Evolutionary conservation across 148 eudicot species (phyloP).

Genomic region (Rhododendron ferrugineum): DNA sequence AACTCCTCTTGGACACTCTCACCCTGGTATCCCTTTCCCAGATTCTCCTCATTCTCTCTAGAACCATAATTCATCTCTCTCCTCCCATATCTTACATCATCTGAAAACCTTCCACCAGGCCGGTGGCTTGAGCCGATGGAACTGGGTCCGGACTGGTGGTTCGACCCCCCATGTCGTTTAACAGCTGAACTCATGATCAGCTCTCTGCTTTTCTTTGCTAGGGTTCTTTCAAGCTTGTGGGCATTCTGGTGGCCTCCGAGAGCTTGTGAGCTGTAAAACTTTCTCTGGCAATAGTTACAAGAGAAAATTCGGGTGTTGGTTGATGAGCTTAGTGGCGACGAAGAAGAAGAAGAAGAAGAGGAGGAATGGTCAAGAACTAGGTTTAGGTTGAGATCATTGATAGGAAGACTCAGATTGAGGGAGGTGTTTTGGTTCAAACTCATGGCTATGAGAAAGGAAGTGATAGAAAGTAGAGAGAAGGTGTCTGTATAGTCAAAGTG

Average conservation of each 20-base stretch:
- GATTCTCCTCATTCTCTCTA: background rate
- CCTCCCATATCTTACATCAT: background rate
- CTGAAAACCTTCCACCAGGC: background rate
- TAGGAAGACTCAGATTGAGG: conserved; percentile 25
- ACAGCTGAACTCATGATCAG: conserved; percentile 16
- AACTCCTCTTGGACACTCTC: conserved; percentile 32
- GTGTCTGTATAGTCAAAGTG: background rate
- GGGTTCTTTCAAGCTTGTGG: conserved; percentile 66
- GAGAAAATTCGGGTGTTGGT: conserved; percentile 47
- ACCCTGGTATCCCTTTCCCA: conserved; percentile 12
- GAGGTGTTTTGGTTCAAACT: conserved; percentile 34
- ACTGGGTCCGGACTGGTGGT: conserved; percentile 4
- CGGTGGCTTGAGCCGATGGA: background rate
- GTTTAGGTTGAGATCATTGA: conserved; percentile 33
- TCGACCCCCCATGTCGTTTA: conserved; percentile 6
- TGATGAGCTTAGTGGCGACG: conserved; percentile 25
- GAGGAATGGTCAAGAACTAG: conserved; percentile 39
- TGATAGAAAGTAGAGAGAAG: background rate
- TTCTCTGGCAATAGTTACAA: conserved; percentile 64
- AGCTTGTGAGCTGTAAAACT: conserved; percentile 72
- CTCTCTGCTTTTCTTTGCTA: conserved; percentile 65
- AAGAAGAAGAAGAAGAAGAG: conserved; percentile 27
- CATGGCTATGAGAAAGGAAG: conserved; percentile 33
- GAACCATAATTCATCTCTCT: conserved; percentile 17
- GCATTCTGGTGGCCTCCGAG: conserved; percentile 86